Percentiles rank a stretch among this genome's conserved stretches.
These are phyloP conservation scores for Candida manassasensis DNA, from an alignment of 805 yeast genomes.

Conservation along the genomic window DNA sequence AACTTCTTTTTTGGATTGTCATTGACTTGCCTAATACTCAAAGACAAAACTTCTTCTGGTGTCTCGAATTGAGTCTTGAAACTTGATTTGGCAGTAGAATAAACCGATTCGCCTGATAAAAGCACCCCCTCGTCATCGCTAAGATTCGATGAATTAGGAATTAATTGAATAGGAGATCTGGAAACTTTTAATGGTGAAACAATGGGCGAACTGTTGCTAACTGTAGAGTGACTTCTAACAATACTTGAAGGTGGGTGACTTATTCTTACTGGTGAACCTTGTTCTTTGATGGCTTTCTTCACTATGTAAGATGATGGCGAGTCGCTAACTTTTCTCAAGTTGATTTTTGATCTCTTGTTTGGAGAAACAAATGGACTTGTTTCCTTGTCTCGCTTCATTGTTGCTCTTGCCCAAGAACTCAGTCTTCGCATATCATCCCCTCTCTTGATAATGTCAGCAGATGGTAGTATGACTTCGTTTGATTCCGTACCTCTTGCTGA, in stretches of 20 bases:
- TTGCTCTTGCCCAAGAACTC: too few species aligned
- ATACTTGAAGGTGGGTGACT: background rate
- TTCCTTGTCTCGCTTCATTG: background rate
- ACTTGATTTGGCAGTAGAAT: conserved; percentile 25
- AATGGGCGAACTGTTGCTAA: conserved; percentile 3
- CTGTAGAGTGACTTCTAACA: conserved; percentile 2
- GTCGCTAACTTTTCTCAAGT: background rate
- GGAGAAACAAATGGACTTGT: conserved; percentile 17
- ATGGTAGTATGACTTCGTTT: too few species aligned
- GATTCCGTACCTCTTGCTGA: too few species aligned
- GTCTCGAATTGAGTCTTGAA: conserved; percentile 5
- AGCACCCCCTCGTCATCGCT: conserved; percentile 10
- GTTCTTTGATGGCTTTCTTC: background rate
- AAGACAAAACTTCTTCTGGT: background rate
- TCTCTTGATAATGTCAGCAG: too few species aligned
- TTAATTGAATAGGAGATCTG: conserved; percentile 5
- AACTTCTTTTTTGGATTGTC: conserved; percentile 7
- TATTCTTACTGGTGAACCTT: background rate
- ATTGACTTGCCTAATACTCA: background rate
- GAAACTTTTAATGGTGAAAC: background rate
- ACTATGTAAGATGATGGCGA: too few species aligned
- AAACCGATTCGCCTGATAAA: conserved; percentile 16
- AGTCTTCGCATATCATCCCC: too few species aligned
- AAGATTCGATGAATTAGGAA: conserved; percentile 4
- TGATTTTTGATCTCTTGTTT: conserved; percentile 8